Conservation (phyloP, 768 basidiomycete species). For the Tulasnella sp. region DNA sequence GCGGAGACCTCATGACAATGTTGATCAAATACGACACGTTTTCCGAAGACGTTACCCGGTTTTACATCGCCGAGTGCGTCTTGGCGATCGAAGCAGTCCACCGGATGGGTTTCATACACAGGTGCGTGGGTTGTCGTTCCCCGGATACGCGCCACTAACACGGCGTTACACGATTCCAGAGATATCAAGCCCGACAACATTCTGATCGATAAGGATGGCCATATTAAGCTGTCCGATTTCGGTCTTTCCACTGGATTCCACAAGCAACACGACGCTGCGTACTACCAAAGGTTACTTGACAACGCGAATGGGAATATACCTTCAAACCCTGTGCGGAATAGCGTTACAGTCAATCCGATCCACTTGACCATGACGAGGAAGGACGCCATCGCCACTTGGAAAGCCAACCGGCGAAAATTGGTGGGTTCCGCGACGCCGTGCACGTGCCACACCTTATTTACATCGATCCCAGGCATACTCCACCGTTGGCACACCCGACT, state of each 20-base stretch:
- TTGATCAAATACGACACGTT: conserved; percentile 99
- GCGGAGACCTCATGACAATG: conserved; percentile 99
- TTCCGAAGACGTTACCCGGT: conserved; percentile 92
- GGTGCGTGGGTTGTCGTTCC: conserved; percentile 38
- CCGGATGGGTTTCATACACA: conserved; percentile 92
- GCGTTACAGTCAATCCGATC: conserved; percentile 94
- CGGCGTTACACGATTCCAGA: conserved; percentile 34
- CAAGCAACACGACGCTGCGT: conserved; percentile 91
- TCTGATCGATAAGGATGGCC: conserved; percentile 92
- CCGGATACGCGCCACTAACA: background rate
- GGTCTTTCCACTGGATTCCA: conserved; percentile 99
- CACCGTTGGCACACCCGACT: conserved; percentile 92
- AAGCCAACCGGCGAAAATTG: conserved; percentile 91
- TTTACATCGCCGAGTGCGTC: conserved; percentile 98
- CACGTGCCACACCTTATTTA: conserved; percentile 1
- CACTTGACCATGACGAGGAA: conserved; percentile 91
- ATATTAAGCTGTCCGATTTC: conserved; percentile 97
- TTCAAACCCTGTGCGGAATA: conserved; percentile 56
- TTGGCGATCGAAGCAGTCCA: conserved; percentile 97
- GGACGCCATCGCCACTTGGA: conserved; percentile 95
- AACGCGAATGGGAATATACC: conserved; percentile 30
- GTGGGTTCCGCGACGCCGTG: conserved; percentile 32
- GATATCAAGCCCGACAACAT: conserved; percentile 99
- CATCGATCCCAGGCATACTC: conserved; percentile 65
- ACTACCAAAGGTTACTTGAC: conserved; percentile 83